Evolutionary conservation across 345 rosid species (phyloP), one percentile per base, ranked within the genome.

Genomic region (Brassica incana): DNA sequence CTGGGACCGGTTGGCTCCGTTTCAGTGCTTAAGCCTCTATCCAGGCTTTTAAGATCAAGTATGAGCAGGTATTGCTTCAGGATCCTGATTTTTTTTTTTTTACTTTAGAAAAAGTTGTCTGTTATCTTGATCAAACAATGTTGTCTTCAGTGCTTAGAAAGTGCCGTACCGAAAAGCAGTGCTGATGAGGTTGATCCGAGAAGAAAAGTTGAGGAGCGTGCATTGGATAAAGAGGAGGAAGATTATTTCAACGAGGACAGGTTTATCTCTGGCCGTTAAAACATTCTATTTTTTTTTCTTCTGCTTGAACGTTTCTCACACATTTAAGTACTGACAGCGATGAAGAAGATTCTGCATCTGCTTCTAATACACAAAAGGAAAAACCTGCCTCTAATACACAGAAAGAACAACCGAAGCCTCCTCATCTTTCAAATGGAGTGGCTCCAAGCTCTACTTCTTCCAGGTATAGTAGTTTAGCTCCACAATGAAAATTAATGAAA

Each of bases 191-290:
- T 85, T 27, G 95, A 90, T 62, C 84, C 90, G 5, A 88, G 97
- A 75, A 92, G 85, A 81, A 80, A 94, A 67, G 73, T 80, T 27
- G 99, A 96, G 71, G 98, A 89, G 82, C 97, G 97, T 23, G 97
- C 97, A n/a, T 73, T 87, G 67, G 98, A 93, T 75, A 96, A 96
- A 86, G 99, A 96, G 81, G 99, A 93, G 87, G 95, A 93, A 83
- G 99, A 96, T 76, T 96, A 96, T 83, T 96, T 96, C 80, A 95
- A 93, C n/a, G 97, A 86, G 80, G 94, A 93, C 81, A 96, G 97
- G 98, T 96, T 60, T 62, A 30, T 12, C 48, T 61, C 15, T 25
- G n/a, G 12, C n/a, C 72, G 8, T 60, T 72, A 23, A 76, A 50
- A 20, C 71, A 30, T 4, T 64, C 32, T 62, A 8, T 18, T 6